Conservation (phyloP, 2,329 filamentous ascomycete species). For the Pestalotiopsis sp. region DNA sequence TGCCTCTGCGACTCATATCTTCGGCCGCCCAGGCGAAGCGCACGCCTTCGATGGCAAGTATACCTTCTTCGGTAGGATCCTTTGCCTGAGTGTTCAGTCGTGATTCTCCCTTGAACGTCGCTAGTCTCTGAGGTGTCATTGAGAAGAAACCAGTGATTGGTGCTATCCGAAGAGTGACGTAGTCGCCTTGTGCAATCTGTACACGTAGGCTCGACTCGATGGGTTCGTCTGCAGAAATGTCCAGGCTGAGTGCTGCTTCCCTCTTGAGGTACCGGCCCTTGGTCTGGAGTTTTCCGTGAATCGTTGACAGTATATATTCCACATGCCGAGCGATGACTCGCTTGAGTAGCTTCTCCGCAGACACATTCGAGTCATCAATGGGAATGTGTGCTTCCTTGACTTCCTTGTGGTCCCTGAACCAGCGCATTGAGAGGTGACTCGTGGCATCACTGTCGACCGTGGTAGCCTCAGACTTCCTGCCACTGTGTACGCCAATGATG, state of each 20-base stretch:
- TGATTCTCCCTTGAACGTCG: constrained; percentile 60
- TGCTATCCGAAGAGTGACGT: constrained; percentile 69
- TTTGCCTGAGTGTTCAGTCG: constrained; percentile 61
- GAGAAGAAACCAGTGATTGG: constrained; percentile 77
- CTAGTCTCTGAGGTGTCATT: constrained; percentile 64
- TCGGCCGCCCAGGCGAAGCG: constrained; percentile 64
- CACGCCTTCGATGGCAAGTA: constrained; percentile 59
- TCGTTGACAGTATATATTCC: constrained; percentile 68
- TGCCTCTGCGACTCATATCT: constrained; percentile 61
- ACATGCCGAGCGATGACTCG: constrained; percentile 76
- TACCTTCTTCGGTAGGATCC: constrained; percentile 59
- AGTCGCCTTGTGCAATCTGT: constrained; percentile 66
- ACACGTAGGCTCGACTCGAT: constrained; percentile 68
- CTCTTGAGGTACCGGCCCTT: constrained; percentile 63
- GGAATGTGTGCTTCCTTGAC: constrained; percentile 67
- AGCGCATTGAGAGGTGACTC: constrained; percentile 67
- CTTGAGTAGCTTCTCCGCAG: constrained; percentile 73
- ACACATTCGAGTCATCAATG: constrained; percentile 69
- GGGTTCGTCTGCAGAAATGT: constrained; percentile 62
- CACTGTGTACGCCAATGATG: constrained; percentile 78
- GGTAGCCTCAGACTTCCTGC: constrained; percentile 45
- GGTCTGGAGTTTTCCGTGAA: constrained; percentile 60
- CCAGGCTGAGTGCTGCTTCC: constrained; percentile 59
- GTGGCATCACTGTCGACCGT: constrained; percentile 42
- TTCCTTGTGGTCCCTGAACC: constrained; percentile 83